A percentile compares a stretch with the other conserved stretches of the same genome.
Conservation (phyloP, 345 rosid species). For the Dipteronia dyeriana region DNA sequence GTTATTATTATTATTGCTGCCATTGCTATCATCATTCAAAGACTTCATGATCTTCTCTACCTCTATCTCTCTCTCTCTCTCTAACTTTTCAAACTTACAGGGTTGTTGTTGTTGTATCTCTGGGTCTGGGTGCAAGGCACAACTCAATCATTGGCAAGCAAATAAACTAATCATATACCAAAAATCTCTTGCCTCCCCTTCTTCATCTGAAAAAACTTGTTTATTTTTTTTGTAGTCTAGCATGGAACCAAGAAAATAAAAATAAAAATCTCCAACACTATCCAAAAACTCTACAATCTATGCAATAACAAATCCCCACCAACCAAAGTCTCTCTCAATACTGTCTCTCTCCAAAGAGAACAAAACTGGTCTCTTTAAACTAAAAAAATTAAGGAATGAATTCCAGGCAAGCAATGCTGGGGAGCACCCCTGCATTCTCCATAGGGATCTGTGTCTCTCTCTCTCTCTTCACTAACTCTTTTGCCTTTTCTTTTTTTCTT, state of each 20-base stretch:
- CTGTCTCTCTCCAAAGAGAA: constrained; percentile 31
- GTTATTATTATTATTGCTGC: constrained; percentile 32
- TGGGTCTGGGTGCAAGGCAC: constrained; percentile 25
- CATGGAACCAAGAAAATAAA: constrained; percentile 15
- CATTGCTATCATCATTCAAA: constrained; percentile 42
- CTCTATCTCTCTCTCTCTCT: constrained; percentile 26
- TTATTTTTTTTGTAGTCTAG: constrained; percentile 23
- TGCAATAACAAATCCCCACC: constrained; percentile 11
- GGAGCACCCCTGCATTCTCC: constrained; percentile 56
- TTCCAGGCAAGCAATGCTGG: constrained; percentile 52
- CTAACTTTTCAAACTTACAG: constrained; percentile 6
- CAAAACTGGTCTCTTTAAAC: constrained; percentile 51
- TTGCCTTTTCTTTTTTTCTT: background rate
- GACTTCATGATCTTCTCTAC: constrained; percentile 44
- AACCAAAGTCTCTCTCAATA: constrained; percentile 10
- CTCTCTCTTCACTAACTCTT: constrained; percentile 5
- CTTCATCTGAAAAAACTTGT: constrained; percentile 29
- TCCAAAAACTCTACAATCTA: constrained; percentile 24
- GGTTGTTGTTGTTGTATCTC: constrained; percentile 12
- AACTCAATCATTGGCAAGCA: constrained; percentile 47
- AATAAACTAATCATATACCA: constrained; percentile 45
- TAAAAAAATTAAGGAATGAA: constrained; percentile 54
- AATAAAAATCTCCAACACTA: background rate
- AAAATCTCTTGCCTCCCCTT: constrained; percentile 25
- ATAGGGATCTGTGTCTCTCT: constrained; percentile 59